A percentile compares a stretch with the other conserved stretches of the same genome.
phyloP scores from a whole-genome alignment of 2,329 filamentous ascomycete genomes.

The Mycocentrospora acerina region DNA sequence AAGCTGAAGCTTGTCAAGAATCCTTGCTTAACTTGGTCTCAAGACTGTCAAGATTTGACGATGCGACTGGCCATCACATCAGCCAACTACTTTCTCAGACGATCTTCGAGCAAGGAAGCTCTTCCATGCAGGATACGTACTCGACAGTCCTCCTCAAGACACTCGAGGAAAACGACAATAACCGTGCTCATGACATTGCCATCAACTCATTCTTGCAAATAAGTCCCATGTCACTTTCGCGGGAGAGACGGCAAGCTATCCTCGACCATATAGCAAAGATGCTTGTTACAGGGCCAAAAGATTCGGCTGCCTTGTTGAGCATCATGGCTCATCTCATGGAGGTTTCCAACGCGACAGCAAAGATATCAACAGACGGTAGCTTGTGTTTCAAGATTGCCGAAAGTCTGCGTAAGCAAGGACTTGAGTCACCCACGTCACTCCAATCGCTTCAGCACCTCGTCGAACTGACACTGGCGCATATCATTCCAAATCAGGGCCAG shows the following conservation, averaged over 20 bases:
- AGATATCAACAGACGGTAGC: conserved; percentile 28
- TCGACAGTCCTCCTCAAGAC: conserved; percentile 18
- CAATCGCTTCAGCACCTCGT: conserved; percentile 30
- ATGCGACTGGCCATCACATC: conserved; percentile 6
- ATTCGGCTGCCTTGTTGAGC: conserved; percentile 18
- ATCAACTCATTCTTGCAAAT: conserved; percentile 24
- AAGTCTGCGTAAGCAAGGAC: conserved; percentile 17
- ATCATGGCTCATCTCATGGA: conserved; percentile 37
- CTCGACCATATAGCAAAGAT: conserved; percentile 30
- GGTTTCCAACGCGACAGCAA: conserved; percentile 39
- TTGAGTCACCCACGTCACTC: conserved; percentile 14
- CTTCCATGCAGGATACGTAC: conserved; percentile 21
- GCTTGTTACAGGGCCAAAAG: conserved; percentile 8
- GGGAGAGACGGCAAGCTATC: conserved; percentile 35
- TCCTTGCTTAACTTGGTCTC: conserved; percentile 21
- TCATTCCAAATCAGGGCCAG: conserved; percentile 38
- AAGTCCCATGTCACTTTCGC: conserved; percentile 25
- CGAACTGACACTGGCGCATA: conserved; percentile 27
- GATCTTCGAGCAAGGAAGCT: conserved; percentile 21
- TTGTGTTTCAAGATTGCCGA: conserved; percentile 31
- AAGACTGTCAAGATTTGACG: conserved; percentile 15
- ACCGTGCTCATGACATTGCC: conserved; percentile 9
- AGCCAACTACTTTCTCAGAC: conserved; percentile 21
- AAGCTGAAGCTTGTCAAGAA: conserved; percentile 13
- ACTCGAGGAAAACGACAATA: conserved; percentile 9